phyloP scores from a whole-genome alignment of 371 early-diverging fungal species.

The Rhizopus stolonifer region DNA sequence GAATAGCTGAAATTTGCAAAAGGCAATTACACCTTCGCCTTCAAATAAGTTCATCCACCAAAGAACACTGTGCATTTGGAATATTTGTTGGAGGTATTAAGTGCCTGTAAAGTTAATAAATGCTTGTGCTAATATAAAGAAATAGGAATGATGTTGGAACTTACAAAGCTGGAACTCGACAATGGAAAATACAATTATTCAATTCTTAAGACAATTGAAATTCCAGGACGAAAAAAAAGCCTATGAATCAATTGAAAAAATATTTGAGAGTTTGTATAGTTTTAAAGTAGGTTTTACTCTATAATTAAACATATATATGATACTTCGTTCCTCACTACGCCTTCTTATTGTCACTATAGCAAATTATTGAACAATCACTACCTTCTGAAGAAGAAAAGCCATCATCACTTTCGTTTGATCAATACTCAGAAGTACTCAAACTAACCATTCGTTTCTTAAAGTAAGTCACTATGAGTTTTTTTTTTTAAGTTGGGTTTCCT shows the following conservation, averaged over 20 bases:
- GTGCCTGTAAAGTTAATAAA: constrained; percentile 5
- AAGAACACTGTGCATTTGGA: constrained; percentile 14
- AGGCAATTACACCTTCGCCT: constrained; percentile 13
- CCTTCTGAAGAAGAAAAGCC: constrained; percentile 11
- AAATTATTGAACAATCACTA: constrained; percentile 13
- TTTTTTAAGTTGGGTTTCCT: constrained; percentile 3
- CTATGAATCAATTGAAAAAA: neutral
- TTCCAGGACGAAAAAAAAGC: neutral
- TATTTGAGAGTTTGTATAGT: constrained; percentile 2
- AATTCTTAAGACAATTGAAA: constrained; percentile 7
- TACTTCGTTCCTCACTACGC: constrained; percentile 8
- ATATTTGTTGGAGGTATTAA: constrained; percentile 12
- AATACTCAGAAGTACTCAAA: constrained; percentile 8
- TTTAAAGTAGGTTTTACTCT: constrained; percentile 12
- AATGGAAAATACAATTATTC: constrained; percentile 10
- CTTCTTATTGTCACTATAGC: constrained; percentile 11
- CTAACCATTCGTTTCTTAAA: constrained; percentile 11
- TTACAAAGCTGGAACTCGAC: constrained; percentile 7
- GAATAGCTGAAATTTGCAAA: constrained; percentile 17
- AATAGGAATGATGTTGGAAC: constrained; percentile 8
- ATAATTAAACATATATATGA: constrained; percentile 9
- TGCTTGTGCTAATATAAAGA: constrained; percentile 10
- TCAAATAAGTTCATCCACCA: constrained; percentile 9
- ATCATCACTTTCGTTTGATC: constrained; percentile 8
- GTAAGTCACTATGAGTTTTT: neutral